Base-by-base conservation (phyloP, 108 stramenopile species). In the Cylindrotheca closterium region DNA sequence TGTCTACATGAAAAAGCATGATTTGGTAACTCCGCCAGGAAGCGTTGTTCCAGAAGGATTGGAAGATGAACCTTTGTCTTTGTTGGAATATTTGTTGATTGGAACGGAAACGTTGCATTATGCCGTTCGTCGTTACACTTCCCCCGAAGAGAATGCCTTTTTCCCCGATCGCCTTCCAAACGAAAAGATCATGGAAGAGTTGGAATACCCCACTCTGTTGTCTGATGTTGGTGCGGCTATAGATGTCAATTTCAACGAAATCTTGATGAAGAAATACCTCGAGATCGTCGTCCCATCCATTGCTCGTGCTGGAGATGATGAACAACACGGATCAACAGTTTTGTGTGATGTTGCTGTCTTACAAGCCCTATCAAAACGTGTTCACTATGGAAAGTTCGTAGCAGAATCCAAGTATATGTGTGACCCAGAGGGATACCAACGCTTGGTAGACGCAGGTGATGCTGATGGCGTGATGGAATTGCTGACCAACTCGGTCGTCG, bases 331-430 rank as follows among this genome's bases (percentile, higher is more conserved):
- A 21, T 93, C 91, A 12, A 84, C 87, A 0, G 92, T 93, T 18
- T 55, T 97, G 22, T 65, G 77, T 33, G 98, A 99, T 68, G 92
- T 97, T 62, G 89, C 88, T 0, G 81, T 81, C 18, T 62, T 96
- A 45, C 97, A 98, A 65, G 97, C 97, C 7, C 66, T 99, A 27
- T 83, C 80, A 25, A 84, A 89, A 53, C 78, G 98, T 51, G 89
- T 98, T 30, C 98, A 99, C 67, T 96, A 92, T 54, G 98, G 98
- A 26, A 98, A 98, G 65, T 98, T 98, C 74, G 98, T 98, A 1
- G 98, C 97, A 0, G 98, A 99, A 87, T 81, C 81, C 71, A 99
- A 99, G 71, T 98, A 91, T 68, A 74, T 81, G 62, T 65, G 60
- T 29, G 86, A 95, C 68, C 92, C 93, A n/a, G 79, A 88, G 34